phyloP scores from a whole-genome alignment of 345 rosid species.

The Brassica nigra region DNA sequence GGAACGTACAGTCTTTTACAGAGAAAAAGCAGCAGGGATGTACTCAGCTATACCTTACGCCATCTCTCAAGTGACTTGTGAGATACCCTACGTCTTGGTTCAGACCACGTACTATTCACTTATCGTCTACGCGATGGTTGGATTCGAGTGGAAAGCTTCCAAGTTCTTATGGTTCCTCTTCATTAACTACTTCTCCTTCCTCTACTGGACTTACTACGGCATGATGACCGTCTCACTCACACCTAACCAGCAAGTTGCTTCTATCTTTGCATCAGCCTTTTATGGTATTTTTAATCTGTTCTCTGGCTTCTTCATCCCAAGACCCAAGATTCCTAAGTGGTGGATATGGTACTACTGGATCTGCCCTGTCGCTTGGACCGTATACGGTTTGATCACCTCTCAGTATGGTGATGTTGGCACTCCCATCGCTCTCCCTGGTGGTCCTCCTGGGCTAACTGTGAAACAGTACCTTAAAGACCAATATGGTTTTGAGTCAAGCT shows the following conservation, averaged over 20 bases:
- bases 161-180: slow-evolving; percentile 84
- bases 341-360: slow-evolving; percentile 96
- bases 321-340: slow-evolving; percentile 85
- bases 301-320: slow-evolving; percentile 85
- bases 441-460: slow-evolving; percentile 25
- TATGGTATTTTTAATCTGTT: slow-evolving; percentile 75
- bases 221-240: slow-evolving; percentile 90
- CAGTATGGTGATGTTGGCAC: slow-evolving; percentile 62
- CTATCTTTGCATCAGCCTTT: slow-evolving; percentile 76
- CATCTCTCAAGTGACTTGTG: slow-evolving; percentile 59
- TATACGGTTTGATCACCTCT: slow-evolving; percentile 60
- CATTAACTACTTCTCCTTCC: slow-evolving; percentile 76
- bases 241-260: slow-evolving; percentile 83
- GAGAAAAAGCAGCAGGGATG: slow-evolving; percentile 79
- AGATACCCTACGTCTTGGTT: slow-evolving; percentile 68
- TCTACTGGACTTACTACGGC: slow-evolving; percentile 91
- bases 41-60: slow-evolving; percentile 72
- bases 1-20: slow-evolving; percentile 69
- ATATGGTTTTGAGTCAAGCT: slow-evolving; percentile 65
- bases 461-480: slow-evolving; percentile 52
- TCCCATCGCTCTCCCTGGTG: slow-evolving; percentile 45
- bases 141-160: slow-evolving; percentile 69
- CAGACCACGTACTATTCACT: slow-evolving; percentile 63
- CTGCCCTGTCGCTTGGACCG: slow-evolving; percentile 82
- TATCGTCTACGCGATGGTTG: slow-evolving; percentile 78